Base-by-base conservation (phyloP, 805 yeast species). In the Crinitomyces ghanaensis region DNA sequence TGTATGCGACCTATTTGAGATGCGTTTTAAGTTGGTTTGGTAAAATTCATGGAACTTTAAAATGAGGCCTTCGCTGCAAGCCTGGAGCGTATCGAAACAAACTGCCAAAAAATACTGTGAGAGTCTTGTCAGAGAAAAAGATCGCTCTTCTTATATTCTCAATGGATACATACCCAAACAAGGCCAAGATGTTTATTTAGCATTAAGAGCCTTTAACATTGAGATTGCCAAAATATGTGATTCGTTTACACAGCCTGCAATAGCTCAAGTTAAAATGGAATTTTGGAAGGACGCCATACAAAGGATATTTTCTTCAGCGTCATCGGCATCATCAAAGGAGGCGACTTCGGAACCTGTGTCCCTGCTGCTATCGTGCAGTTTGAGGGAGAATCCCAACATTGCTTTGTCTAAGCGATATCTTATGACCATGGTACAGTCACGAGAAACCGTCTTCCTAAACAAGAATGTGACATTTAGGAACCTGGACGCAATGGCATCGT, bases 231-330 rank as follows among this genome's bases (percentile, higher is more conserved):
- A 69, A 49, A 65, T 75, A 7, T 57, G 68, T 23, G 62, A 70
- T 39, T 31, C 52, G 26, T 44, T 45, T 33, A 19, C 40, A 17
- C 43, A 48, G 67, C 66, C 53, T 36, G 44, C 45, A 22, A 35
- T 50, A 2, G 58, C 62, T 19, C 45, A 47, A 23, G 34, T 80
- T 49, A 74, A 79, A 46, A 71, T 79, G 50, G 73, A 74, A 44
- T 79, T 77, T 52, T 83, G 93, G 93, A 65, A 72, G 39, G 79
- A 77, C 32, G 61, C 69, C 38, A 37, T 82, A 5, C 61, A 64
- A 24, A 63, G 62, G 38, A 60, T 73, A 5, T 65, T 66, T 40
- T 47, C 57, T 17, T 43, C 43, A 19, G 25, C 26, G 1, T 45
- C 56, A 28, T 56, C 58, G 26, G 13, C 12, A 19, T 3, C 21